A percentile compares a stretch with the other conserved stretches of the same genome.
Conservation (phyloP, 352 stramenopile genomes). For the Elongisporangium prolatum region DNA sequence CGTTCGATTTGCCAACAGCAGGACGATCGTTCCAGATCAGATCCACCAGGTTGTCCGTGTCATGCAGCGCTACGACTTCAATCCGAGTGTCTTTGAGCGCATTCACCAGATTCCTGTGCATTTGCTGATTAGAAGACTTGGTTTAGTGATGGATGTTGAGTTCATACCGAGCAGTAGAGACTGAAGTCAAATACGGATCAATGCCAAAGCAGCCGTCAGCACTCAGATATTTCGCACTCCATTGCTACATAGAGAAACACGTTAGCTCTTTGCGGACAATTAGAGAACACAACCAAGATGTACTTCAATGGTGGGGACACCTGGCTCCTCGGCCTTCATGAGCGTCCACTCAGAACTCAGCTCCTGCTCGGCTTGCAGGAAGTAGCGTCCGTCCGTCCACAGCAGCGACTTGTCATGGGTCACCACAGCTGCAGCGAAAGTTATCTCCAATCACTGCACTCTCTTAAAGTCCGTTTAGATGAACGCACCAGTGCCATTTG, state of each 20-base stretch:
- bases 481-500: conserved; percentile 88
- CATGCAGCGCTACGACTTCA: conserved; percentile 68
- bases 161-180: conserved; percentile 64
- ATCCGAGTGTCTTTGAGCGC: conserved; percentile 63
- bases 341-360: conserved; percentile 93
- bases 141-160: background rate
- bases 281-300: background rate
- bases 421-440: conserved; percentile 43
- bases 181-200: conserved; percentile 93
- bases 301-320: conserved; percentile 89
- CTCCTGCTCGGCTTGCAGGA: conserved; percentile 94
- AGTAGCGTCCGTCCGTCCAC: conserved; percentile 99
- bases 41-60: conserved; percentile 94
- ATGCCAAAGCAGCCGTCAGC: conserved; percentile 87
- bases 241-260: conserved; percentile 38
- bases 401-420: conserved; percentile 87
- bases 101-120: conserved; percentile 50
- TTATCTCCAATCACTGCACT: background rate
- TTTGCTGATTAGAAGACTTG: background rate
- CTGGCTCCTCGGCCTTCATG: conserved; percentile 93
- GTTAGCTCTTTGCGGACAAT: background rate
- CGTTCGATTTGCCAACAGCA: conserved; percentile 55
- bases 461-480: background rate
- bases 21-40: conserved; percentile 90
- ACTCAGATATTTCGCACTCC: conserved; percentile 63